A percentile compares a stretch with the other conserved stretches of the same genome.
Evolutionary conservation across 2,329 filamentous ascomycete species (phyloP).

Genomic region (Aspergillus floridensis): DNA sequence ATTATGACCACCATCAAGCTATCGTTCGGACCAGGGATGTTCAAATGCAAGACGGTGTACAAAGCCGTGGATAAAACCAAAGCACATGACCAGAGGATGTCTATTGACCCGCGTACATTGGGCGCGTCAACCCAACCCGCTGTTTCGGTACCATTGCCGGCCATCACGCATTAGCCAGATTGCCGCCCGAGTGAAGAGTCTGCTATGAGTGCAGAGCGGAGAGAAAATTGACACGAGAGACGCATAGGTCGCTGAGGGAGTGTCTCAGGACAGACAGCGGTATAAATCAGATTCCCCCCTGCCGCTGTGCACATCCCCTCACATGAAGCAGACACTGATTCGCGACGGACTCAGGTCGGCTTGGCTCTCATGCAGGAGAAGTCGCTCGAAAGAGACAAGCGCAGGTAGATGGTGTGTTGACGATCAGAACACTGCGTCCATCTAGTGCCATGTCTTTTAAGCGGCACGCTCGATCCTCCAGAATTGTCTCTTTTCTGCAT

Average conservation of each 20-base stretch:
- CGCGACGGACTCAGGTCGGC: background rate
- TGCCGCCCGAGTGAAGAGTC: background rate
- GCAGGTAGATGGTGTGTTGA: background rate
- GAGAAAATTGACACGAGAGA: background rate
- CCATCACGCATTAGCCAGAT: background rate
- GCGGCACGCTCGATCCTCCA: background rate
- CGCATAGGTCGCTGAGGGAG: background rate
- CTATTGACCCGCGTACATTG: slow-evolving; percentile 1
- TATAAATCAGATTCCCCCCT: background rate
- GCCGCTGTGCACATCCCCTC: background rate
- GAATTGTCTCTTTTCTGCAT: background rate
- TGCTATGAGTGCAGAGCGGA: background rate
- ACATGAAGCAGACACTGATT: background rate
- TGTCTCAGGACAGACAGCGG: background rate
- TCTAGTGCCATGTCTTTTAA: background rate
- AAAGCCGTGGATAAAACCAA: slow-evolving; percentile 1
- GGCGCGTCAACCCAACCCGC: slow-evolving; percentile 3
- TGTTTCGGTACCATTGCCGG: background rate
- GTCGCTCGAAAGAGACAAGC: background rate
- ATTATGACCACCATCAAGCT: background rate
- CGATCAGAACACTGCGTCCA: background rate
- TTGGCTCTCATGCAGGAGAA: background rate
- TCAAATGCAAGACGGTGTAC: slow-evolving; percentile 3
- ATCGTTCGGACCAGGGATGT: slow-evolving; percentile 1
- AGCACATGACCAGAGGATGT: slow-evolving; percentile 4